Evolutionary conservation across 305 asterid species (phyloP).

Genomic region (Rubia tinctorum): DNA sequence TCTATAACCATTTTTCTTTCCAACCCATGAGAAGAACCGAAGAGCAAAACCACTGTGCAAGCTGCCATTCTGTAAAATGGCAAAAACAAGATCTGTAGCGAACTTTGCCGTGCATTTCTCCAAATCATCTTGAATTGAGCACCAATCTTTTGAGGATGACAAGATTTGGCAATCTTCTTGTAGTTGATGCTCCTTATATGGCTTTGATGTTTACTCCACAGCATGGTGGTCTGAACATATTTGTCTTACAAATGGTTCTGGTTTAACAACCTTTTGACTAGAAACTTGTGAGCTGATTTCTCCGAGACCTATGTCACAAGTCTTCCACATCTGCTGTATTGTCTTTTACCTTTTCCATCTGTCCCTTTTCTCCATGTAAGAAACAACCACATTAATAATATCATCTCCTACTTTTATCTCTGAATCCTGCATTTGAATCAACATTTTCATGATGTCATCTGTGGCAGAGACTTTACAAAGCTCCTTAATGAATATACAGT

Average conservation of each 20-base stretch:
- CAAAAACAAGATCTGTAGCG: conserved; percentile 53
- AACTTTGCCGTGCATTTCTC: conserved; percentile 41
- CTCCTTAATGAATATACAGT: conserved; percentile 53
- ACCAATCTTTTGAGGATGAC: conserved; percentile 59
- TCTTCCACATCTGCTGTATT: conserved; percentile 33
- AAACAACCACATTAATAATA: conserved; percentile 33
- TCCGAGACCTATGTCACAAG: conserved; percentile 17
- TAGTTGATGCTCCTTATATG: conserved; percentile 22
- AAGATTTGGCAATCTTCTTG: conserved; percentile 41
- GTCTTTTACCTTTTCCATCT: conserved; percentile 34
- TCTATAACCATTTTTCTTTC: conserved; percentile 45
- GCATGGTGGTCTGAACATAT: conserved; percentile 14
- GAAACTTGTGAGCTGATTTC: conserved; percentile 18
- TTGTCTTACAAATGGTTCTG: conserved; percentile 20
- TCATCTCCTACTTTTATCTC: conserved; percentile 36
- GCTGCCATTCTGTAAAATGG: conserved; percentile 43
- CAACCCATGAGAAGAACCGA: conserved; percentile 76
- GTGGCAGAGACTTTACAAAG: conserved; percentile 56
- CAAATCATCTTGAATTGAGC: conserved; percentile 49
- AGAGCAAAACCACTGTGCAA: conserved; percentile 46
- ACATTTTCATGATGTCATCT: conserved; percentile 48
- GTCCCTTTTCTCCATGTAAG: conserved; percentile 57
- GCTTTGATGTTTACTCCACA: conserved; percentile 21
- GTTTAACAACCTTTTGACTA: conserved; percentile 21
- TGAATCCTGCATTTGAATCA: conserved; percentile 50